Conservation (phyloP, 2,329 filamentous ascomycete species). For the Fusarium anthophilum region DNA sequence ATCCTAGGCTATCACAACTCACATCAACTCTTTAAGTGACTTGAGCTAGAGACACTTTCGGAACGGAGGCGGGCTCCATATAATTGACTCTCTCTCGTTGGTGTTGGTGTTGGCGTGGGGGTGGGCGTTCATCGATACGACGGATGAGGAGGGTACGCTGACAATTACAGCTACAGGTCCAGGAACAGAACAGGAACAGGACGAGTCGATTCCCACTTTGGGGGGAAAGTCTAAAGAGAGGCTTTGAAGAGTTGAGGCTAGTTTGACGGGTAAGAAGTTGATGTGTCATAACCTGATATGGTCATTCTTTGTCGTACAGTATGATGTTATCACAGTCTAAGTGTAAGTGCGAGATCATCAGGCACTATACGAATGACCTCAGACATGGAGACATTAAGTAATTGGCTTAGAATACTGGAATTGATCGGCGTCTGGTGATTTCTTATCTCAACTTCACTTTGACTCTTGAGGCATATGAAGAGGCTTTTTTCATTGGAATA, state of each 20-base stretch:
- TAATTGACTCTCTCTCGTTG: slow-evolving; percentile 19
- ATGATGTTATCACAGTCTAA: slow-evolving; percentile 11
- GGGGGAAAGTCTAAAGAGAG: not conserved
- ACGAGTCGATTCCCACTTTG: not conserved
- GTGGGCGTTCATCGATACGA: slow-evolving; percentile 4
- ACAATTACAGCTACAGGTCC: slow-evolving; percentile 13
- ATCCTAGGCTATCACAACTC: not conserved
- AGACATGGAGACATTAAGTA: not conserved
- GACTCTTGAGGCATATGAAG: not conserved
- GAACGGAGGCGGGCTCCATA: slow-evolving; percentile 21
- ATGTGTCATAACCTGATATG: slow-evolving; percentile 23
- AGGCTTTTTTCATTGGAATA: not conserved
- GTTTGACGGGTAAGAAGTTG: slow-evolving; percentile 13
- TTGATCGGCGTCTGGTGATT: slow-evolving; percentile 23
- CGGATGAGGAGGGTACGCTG: slow-evolving; percentile 12
- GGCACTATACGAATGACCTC: slow-evolving; percentile 30
- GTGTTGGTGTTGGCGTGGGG: slow-evolving; percentile 21
- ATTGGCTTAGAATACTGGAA: slow-evolving; percentile 7
- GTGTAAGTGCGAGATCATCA: slow-evolving; percentile 21
- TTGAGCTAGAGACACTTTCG: slow-evolving; percentile 23
- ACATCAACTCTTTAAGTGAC: slow-evolving; percentile 14
- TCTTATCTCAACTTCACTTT: not conserved
- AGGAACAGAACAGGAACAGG: slow-evolving; percentile 21
- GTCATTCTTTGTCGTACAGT: not conserved
- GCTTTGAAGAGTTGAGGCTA: not conserved